Evolutionary conservation across 495 filamentous ascomycete species (phyloP), one percentile per base, ranked within the genome.

Genomic region (Glonium stellatum): DNA sequence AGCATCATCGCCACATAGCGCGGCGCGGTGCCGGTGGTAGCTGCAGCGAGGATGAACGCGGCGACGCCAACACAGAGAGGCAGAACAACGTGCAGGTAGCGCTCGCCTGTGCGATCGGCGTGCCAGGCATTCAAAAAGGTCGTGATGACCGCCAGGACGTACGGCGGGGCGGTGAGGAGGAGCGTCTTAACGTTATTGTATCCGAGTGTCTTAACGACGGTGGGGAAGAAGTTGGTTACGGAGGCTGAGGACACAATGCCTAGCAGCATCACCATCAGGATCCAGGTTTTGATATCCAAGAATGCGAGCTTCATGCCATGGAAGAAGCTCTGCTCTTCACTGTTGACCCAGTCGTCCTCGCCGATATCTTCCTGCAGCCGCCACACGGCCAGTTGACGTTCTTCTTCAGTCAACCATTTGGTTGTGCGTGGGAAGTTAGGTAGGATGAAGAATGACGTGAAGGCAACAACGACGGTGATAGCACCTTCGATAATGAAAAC

Each of bases 171-270:
- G 4, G 88, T 92, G 27, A 95, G 80, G 2, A 90, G 81, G 10
- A 93, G 82, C 0, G 89, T 85, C 19, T 77, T 68, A 62, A 89
- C 83, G n/a, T 81, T 80, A 62, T 69, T 73, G 67, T 84, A 89
- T 8, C 83, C 79, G 5, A 95, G 77, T 1, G 89, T 92, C 42
- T 79, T 76, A 35, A 93, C 89, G 22, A 95, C 87, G 13, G 88
- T 87, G 0, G 90, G 89, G 75, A 95, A 92, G 80, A 93, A 93
- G 71, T 93, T 92, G n/a, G 87, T 90, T 9, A 90, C 84, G 1
- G 86, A 85, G 52, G 82, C 84, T 27, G 83, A 81, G 27, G 84
- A 81, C 13, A 89, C 83, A 70, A 90, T 86, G 66, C 85, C 82
- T 50, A 89, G 80, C 54, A 92, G 78, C 51, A 88, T 73, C 10